Percentiles rank a stretch among this genome's conserved stretches.
Conservation (phyloP, 352 stramenopile species). For the Phytophthora pinifolia region DNA sequence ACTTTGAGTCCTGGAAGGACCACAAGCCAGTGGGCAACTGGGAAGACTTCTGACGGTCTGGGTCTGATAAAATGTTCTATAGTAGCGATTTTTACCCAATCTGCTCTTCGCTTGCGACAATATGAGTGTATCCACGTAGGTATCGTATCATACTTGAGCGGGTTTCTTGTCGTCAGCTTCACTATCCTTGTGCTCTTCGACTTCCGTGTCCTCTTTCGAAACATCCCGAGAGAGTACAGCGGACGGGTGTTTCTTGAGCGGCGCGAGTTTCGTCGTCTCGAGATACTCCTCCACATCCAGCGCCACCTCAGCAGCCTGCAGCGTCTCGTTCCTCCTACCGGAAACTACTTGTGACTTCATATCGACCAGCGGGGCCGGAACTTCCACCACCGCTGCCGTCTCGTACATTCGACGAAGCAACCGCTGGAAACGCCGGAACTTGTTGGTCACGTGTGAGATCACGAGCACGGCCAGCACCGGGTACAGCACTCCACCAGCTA, state of each 20-base stretch:
- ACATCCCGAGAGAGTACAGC: conserved; percentile 36
- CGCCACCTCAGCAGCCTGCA: conserved; percentile 33
- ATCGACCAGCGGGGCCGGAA: conserved; percentile 37
- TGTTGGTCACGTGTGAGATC: conserved; percentile 56
- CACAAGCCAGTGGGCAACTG: conserved; percentile 33
- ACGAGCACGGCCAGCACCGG: conserved; percentile 62
- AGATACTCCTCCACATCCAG: conserved; percentile 39
- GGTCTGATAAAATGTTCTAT: conserved; percentile 29
- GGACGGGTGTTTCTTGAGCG: conserved; percentile 47
- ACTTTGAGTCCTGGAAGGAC: conserved; percentile 38
- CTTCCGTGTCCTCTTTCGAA: conserved; percentile 37
- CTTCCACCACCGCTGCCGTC: conserved; percentile 47
- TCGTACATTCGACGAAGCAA: conserved; percentile 50
- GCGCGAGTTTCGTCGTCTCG: conserved; percentile 30
- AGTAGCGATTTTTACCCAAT: conserved; percentile 12
- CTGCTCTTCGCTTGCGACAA: background rate
- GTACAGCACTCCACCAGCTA: conserved; percentile 57
- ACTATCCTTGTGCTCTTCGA: conserved; percentile 39
- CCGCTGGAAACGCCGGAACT: conserved; percentile 59
- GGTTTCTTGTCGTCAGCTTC: conserved; percentile 12
- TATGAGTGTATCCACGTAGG: background rate
- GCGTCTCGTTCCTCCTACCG: conserved; percentile 29
- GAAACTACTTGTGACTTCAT: conserved; percentile 39
- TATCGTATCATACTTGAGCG: conserved; percentile 1
- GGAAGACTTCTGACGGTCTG: conserved; percentile 40